Base-by-base conservation (phyloP, 805 yeast genomes). In the Candida sonorensis region DNA sequence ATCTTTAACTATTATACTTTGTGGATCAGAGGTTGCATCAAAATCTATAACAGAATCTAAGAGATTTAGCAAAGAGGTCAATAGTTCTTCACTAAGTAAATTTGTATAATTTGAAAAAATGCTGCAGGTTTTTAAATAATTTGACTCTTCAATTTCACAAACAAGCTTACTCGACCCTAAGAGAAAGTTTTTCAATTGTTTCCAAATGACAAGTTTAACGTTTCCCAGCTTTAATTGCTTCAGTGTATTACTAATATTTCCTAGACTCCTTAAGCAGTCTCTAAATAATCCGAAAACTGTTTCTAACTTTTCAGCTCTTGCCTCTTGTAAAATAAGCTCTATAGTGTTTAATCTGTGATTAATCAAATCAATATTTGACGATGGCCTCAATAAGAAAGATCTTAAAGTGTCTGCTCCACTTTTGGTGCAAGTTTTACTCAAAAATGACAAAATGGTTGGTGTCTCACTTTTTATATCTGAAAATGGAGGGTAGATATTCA, bases 381-480 rank as follows among this genome's bases (percentile, higher is more conserved):
- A 36, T 0, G 72, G 72, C 11, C 58, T 45, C 3, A 45, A 21
- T 9, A 67, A 41, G 63, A 65, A 62, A 1, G 51, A 38, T 10
- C 37, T 45, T n/a, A 67, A 30, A 2, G 53, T 39, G 16, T 46
- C 41, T 18, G 38, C 42, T 0, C 69, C 65, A 10, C 49, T 33
- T 8, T 45, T 46, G 0, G 68, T 48, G 17, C 44, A 43, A 2
- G 61, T 53, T 14, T 33, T 37, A 30, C 47, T 41, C 11, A 59
- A 17, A 6, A 55, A 14, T 25, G 50, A 38, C 25, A 44, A 41
- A 4, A 48, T 38, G 7, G 42, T 43, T 6, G 12, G 33, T 24
- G 30, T 38, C 36, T 39, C 25, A 32, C 28, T 14, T 5, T 39
- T 42, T 25, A 13, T 8, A 11, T 41, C 11, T 5, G 13, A 19